These are phyloP conservation scores for Cyberlindnera euphorbiiphila DNA, from an alignment of 805 yeast species.

Conservation along the genomic window DNA sequence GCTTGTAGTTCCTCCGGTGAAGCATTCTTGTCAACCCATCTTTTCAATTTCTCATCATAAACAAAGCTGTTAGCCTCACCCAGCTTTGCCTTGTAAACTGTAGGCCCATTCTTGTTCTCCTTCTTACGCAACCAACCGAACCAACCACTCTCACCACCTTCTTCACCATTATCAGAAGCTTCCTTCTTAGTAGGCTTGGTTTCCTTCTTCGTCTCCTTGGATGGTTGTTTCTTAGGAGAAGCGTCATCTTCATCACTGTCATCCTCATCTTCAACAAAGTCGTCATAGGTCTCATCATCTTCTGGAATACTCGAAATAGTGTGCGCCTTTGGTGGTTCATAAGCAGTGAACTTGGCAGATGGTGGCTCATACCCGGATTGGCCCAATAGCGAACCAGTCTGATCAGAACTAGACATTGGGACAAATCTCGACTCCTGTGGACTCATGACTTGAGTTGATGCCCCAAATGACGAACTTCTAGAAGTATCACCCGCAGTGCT, in stretches of 20 bases:
- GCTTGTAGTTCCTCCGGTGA: slow-evolving; percentile 61
- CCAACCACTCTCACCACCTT: slow-evolving; percentile 34
- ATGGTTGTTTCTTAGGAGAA: slow-evolving; percentile 20
- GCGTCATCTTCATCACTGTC: slow-evolving; percentile 34
- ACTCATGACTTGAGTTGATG: neutral
- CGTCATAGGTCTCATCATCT: slow-evolving; percentile 46
- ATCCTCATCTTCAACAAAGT: slow-evolving; percentile 40
- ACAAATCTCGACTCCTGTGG: slow-evolving; percentile 14
- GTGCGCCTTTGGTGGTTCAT: slow-evolving; percentile 26
- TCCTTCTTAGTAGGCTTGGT: neutral
- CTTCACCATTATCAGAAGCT: slow-evolving; percentile 12
- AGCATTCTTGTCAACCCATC: slow-evolving; percentile 79
- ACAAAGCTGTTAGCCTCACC: slow-evolving; percentile 71
- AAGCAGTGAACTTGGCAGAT: slow-evolving; percentile 24
- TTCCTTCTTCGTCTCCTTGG: slow-evolving; percentile 15
- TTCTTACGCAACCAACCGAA: slow-evolving; percentile 61
- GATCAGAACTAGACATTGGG: slow-evolving; percentile 18
- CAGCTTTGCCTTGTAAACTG: slow-evolving; percentile 77
- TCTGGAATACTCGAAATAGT: slow-evolving; percentile 22
- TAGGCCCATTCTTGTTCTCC: slow-evolving; percentile 59
- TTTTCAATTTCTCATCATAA: slow-evolving; percentile 76
- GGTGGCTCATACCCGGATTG: slow-evolving; percentile 24
- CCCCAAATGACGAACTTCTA: slow-evolving; percentile 10
- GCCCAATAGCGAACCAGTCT: slow-evolving; percentile 2
- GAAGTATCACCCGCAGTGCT: slow-evolving; percentile 6